A percentile compares a stretch with the other conserved stretches of the same genome.
Conservation (phyloP, 257 asterid genomes). For the Mentha longifolia region DNA sequence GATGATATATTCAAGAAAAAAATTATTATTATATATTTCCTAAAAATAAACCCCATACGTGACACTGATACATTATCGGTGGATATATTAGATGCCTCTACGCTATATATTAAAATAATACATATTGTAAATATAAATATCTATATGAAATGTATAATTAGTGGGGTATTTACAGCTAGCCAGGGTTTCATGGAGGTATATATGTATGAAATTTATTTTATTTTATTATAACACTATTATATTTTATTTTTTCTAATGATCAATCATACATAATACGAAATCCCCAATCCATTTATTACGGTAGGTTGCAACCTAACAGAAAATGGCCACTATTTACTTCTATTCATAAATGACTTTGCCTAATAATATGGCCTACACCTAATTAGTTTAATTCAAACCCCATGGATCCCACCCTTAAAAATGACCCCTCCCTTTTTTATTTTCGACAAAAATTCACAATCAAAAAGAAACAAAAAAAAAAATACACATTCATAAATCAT, state of each 20-base stretch:
- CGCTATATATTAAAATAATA: too few relatives aligned
- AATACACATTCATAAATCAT: too few relatives aligned
- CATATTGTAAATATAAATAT: not conserved
- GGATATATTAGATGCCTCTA: too few relatives aligned
- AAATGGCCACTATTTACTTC: slow-evolving; percentile 72
- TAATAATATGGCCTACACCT: slow-evolving; percentile 71
- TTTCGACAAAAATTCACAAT: too few relatives aligned
- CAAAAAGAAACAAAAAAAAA: too few relatives aligned
- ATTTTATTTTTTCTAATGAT: slow-evolving; percentile 35
- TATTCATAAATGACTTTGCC: slow-evolving; percentile 76
- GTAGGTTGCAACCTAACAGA: slow-evolving; percentile 81
- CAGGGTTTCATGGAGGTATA: not conserved
- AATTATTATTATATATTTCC: too few relatives aligned
- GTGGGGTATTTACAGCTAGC: slow-evolving; percentile 32
- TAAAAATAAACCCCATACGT: too few relatives aligned
- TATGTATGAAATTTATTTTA: not conserved
- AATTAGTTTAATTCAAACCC: slow-evolving; percentile 60
- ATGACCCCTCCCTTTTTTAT: slow-evolving; percentile 31
- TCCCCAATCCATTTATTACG: slow-evolving; percentile 59
- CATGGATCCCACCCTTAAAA: slow-evolving; percentile 62
- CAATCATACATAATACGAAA: slow-evolving; percentile 34
- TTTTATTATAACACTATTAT: too few relatives aligned
- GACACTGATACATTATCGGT: too few relatives aligned
- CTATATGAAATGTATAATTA: slow-evolving; percentile 3
- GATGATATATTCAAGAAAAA: too few relatives aligned